Conservation (phyloP, 495 filamentous ascomycete species). For the Hyaloscypha hepaticicola region DNA sequence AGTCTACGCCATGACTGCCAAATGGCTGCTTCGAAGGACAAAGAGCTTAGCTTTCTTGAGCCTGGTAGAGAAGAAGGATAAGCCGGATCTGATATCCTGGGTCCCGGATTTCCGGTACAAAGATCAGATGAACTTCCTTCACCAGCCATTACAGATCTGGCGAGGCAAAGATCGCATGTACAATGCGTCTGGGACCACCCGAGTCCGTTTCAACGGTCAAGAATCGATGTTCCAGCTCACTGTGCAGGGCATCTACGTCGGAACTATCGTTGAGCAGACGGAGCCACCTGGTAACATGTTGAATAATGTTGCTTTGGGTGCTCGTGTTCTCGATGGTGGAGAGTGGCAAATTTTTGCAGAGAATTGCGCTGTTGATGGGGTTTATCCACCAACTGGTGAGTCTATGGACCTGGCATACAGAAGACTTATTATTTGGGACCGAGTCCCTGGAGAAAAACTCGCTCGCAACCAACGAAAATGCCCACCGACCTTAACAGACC, state of each 20-base stretch:
- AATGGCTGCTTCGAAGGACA: neutral
- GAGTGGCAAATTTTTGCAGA: neutral
- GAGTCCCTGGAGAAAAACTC: neutral
- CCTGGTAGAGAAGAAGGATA: neutral
- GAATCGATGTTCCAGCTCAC: neutral
- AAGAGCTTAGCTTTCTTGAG: neutral
- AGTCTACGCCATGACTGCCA: neutral
- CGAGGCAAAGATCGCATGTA: neutral
- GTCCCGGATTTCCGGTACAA: neutral
- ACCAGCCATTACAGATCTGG: neutral
- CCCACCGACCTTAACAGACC: neutral
- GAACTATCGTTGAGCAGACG: neutral
- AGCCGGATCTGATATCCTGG: neutral
- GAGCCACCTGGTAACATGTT: neutral
- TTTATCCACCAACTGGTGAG: constrained; percentile 3
- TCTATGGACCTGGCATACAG: constrained; percentile 1
- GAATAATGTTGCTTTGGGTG: neutral
- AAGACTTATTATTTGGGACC: neutral
- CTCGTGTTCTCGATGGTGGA: neutral
- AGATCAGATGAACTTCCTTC: neutral
- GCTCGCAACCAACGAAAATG: neutral
- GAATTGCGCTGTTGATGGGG: neutral
- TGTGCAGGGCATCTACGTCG: neutral
- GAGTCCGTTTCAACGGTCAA: neutral
- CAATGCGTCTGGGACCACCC: neutral